Evolutionary conservation across 179 eudicot species (phyloP).

Genomic region (Patellifolia procumbens): DNA sequence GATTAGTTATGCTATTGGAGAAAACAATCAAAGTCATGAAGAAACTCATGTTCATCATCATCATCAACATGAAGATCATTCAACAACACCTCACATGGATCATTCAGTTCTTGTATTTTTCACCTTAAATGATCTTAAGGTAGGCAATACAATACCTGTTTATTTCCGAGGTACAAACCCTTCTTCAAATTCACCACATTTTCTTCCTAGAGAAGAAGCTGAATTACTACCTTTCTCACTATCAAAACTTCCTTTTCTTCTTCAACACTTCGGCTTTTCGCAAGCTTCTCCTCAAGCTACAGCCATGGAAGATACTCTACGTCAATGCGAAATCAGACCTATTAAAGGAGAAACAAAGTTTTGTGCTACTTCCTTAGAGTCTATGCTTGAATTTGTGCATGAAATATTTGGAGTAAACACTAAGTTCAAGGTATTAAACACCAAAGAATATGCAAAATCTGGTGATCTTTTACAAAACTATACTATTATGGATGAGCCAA

Average conservation of each 20-base stretch:
- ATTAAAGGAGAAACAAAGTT: slow-evolving; percentile 50
- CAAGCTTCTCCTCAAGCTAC: slow-evolving; percentile 52
- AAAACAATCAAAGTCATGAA: not conserved
- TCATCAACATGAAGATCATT: slow-evolving; percentile 2
- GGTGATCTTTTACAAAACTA: slow-evolving; percentile 42
- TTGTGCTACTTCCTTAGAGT: slow-evolving; percentile 69
- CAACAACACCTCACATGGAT: slow-evolving; percentile 32
- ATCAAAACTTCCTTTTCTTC: slow-evolving; percentile 44
- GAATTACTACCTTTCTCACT: slow-evolving; percentile 58
- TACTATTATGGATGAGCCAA: slow-evolving; percentile 40
- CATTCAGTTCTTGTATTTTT: slow-evolving; percentile 49
- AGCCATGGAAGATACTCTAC: slow-evolving; percentile 60
- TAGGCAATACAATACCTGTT: slow-evolving; percentile 40
- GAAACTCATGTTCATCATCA: not conserved
- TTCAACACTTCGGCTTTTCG: slow-evolving; percentile 40
- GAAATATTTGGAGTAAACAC: slow-evolving; percentile 33
- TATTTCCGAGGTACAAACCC: slow-evolving; percentile 46
- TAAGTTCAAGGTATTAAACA: slow-evolving; percentile 35
- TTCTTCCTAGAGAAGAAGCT: slow-evolving; percentile 55
- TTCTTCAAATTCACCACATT: slow-evolving; percentile 43
- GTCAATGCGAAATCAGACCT: slow-evolving; percentile 46
- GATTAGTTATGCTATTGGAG: slow-evolving; percentile 2
- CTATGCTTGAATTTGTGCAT: slow-evolving; percentile 52
- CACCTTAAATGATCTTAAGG: slow-evolving; percentile 40
- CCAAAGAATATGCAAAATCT: slow-evolving; percentile 28